Percentiles rank a stretch among this genome's conserved stretches.
These are phyloP conservation scores for Tolypocladium album DNA, from an alignment of 2,329 filamentous ascomycete species.

Conservation along the genomic window DNA sequence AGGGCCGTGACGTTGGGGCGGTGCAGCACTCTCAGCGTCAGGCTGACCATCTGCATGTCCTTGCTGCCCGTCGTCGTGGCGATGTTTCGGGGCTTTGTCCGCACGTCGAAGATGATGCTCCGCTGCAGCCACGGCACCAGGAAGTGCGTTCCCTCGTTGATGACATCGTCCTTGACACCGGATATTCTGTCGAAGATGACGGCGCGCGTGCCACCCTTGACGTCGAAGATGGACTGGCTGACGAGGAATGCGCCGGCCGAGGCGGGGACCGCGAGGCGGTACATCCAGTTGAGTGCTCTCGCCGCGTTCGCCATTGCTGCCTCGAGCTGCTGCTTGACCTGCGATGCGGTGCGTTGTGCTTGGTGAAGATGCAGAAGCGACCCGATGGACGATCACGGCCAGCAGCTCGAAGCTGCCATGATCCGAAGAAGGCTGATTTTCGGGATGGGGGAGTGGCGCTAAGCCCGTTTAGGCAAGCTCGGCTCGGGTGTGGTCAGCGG, in stretches of 20 bases:
- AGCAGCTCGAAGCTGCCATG: neutral
- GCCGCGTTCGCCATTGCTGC: constrained; percentile 39
- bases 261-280: constrained; percentile 62
- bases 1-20: constrained; percentile 84
- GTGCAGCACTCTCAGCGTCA: constrained; percentile 92
- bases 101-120: constrained; percentile 91
- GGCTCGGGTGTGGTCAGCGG: constrained; percentile 14
- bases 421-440: constrained; percentile 9
- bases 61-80: constrained; percentile 96
- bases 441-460: constrained; percentile 13
- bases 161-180: constrained; percentile 85
- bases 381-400: neutral
- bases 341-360: neutral
- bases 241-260: constrained; percentile 56
- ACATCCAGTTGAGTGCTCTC: constrained; percentile 49
- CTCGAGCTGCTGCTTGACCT: neutral
- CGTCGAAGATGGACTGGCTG: constrained; percentile 87
- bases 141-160: constrained; percentile 96
- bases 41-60: constrained; percentile 98
- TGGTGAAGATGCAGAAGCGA: neutral
- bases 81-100: constrained; percentile 95
- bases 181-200: constrained; percentile 94
- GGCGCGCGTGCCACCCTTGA: constrained; percentile 85
- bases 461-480: constrained; percentile 23
- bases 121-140: constrained; percentile 91